Evolutionary conservation across 164 flowering plant species (phyloP), one percentile per base, ranked within the genome.

Genomic region (Magnolia changhungtana): DNA sequence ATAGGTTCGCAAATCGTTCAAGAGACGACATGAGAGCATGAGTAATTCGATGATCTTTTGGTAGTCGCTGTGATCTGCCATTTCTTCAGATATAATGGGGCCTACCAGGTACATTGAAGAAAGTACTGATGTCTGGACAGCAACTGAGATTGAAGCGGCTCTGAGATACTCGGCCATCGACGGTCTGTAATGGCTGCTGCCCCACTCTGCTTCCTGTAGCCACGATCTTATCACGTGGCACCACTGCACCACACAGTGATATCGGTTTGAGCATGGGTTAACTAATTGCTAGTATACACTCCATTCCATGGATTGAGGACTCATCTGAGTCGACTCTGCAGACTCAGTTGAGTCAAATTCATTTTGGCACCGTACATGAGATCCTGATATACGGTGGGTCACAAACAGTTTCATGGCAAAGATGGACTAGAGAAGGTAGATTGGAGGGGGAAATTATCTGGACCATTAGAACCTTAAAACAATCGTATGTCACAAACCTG

Each of bases 11-110:
- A 27, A 14, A n/a, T 85, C 87, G 51, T 85, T 85, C 73, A 81
- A 67, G n/a, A 88, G 76, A 14, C 90, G 87, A 66, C 82, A 0
- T 0, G 81, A 59, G 21, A 71, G 4, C 90, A 85, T 88, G 64
- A 86, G 79, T 61, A 82, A 49, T 31, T 78, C 80, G 16, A 86
- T 84, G 7, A 85, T 24, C 14, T 63, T 73, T 18, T 77, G 72
- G 49, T 85, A 59, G 9, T 72, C 49, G 8, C 31, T 11, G 50
- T 72, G 74, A 64, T 55, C 31, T 10, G 52, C 13, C 65, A 72
- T 8, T 11, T 72, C 74, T 24, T 72, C 23, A 52, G 74, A 20
- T 52, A 72, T 11, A 19, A 7, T 29, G 7, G 65, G 74, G 20
- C 74, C 74, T 2, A 72, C 74, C 65, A 72, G 52, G 50, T 72